Evolutionary conservation across 2,329 filamentous ascomycete genomes (phyloP), one percentile per base, ranked within the genome.

Genomic region (Mycosphaerella sp.): DNA sequence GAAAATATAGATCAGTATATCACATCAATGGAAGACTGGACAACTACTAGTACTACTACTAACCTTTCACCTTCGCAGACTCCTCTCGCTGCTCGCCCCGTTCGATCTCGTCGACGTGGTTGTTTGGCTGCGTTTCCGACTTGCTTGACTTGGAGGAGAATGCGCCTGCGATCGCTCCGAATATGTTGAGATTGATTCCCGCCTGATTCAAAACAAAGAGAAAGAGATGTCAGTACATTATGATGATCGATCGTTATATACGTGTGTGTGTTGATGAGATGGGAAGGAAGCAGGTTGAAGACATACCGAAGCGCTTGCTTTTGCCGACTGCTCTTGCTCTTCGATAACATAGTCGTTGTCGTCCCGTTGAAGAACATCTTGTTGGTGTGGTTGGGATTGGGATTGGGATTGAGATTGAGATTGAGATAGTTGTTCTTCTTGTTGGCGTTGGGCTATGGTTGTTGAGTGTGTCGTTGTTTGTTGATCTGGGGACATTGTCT

Each of bases 121-220:
- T 12, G 41, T 43, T 10, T 28, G 41, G 28, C 25, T 32, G 10
- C 41, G 41, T 25, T 32, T 43, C 12, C 27, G 39, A 41, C 17
- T 41, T 43, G 41, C 41, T 43, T 43, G 12, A 62, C 55, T 66
- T 68, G 50, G 63, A 55, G 3, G 61, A 63, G 55, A 69, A 68
- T 13, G 61, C 61, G 34, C 67, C 67, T 21, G 62, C 55, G 34
- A 69, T 36, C 6, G 66, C 67, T 41, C 63, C 67, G 52, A 68
- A 67, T 49, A 69, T 54, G 58, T 69, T 68, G 14, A 69, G 58
- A 42, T 69, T 69, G 18, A 69, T 53, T n/a, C 66, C 66, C 27
- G 65, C 66, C 67, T 69, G 34, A 2, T 3, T 6, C 14, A 7
- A 32, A n/a, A 18, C 2, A 16, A 1, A 45, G 27, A 30, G 14